Base-by-base conservation (phyloP, 106 monocot species). In the Platanthera guangdongensis region DNA sequence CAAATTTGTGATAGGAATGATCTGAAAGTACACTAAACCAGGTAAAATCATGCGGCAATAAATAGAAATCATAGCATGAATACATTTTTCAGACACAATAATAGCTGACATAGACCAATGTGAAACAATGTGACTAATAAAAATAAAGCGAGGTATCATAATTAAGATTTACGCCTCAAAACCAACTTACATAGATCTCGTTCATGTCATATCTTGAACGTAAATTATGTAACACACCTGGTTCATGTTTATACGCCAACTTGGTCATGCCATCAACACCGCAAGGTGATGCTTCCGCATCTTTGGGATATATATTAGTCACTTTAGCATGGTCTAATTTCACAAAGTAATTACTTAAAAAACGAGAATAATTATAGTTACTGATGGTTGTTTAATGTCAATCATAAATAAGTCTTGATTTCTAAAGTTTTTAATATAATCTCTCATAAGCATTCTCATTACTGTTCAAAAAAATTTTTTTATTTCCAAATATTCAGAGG, bases 401-500 rank as follows among this genome's bases (percentile, higher is more conserved):
- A 57, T 57, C 64, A 28, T 28, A 64, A 64, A 30, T 28, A 64
- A 30, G 9, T 9, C 2, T 71, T 48, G 62, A 52, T 30, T 62
- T 59, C 32, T 64, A 25, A 28, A 28, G 21, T 25, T 64, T 9
- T 28, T 64, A 28, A 64, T 64, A 4, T 64, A 30, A 9, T 64
- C 57, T 57, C 64, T 21, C 28, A 64, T 14, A 64, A 64, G 25
- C 18, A 57, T 64, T 64, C 7, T 64, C 30, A 64, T 64, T 64
- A 21, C 30, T 64, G 9, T 28, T 64, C 16, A n/a, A 57, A 57
- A 57, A 57, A 9, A 30, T 2, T n/a, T 28, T 30, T 3, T 46
- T 46, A 69, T 69, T 46, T 69, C 14, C 69, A 69, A 64, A 13
- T 50, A 75, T 28, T 30, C 86, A 99, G 97, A 99, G 78, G 97